phyloP scores from a whole-genome alignment of 257 asterid species.

The Nicotiana otophora region DNA sequence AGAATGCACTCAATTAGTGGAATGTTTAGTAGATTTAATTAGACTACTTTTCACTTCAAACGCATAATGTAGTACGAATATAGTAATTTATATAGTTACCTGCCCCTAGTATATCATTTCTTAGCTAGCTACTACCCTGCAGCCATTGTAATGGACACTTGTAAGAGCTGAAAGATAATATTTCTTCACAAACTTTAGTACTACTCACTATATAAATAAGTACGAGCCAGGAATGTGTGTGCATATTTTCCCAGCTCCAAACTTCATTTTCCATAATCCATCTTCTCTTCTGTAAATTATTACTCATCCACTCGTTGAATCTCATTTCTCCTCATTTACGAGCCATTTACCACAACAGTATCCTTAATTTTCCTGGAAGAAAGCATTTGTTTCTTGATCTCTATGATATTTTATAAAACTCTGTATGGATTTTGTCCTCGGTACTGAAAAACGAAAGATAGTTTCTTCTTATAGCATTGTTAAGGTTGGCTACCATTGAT shows the following conservation, averaged over 20 bases:
- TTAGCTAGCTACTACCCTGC: not conserved
- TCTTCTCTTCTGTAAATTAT: not conserved
- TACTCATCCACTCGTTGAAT: not conserved
- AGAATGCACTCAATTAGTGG: slow-evolving; percentile 10
- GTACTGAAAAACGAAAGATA: not conserved
- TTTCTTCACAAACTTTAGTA: not conserved
- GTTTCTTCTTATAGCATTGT: not conserved
- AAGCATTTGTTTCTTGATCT: no score
- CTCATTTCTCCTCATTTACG: not conserved
- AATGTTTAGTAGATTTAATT: not conserved
- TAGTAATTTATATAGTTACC: not conserved
- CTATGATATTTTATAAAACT: no score
- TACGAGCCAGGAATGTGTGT: not conserved
- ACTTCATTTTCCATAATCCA: not conserved
- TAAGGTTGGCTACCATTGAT: not conserved
- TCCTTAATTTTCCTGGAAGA: no score
- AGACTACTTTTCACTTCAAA: not conserved
- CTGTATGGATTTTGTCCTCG: not conserved
- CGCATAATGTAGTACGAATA: slow-evolving; percentile 7
- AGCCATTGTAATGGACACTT: not conserved
- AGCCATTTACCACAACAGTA: not conserved
- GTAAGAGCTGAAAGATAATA: not conserved
- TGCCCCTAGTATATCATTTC: slow-evolving; percentile 2
- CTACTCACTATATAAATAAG: not conserved
- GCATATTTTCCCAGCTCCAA: not conserved